Conservation (phyloP, 805 yeast genomes). For the Ogataea polymorpha region DNA sequence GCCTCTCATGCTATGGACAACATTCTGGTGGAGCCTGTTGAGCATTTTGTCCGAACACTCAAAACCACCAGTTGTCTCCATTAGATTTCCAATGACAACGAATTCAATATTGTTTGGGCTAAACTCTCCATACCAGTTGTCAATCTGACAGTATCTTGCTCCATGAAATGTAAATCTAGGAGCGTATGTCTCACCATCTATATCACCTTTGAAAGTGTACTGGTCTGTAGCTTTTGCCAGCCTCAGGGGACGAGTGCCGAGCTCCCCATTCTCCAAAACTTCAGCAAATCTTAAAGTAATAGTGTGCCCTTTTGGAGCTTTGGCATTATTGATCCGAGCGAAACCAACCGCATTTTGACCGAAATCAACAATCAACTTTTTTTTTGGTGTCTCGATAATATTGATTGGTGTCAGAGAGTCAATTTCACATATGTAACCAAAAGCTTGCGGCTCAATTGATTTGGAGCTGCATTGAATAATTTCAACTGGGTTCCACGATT, state of each 20-base stretch:
- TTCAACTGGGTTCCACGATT: conserved; percentile 12
- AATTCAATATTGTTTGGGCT: conserved; percentile 15
- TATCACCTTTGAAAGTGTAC: conserved; percentile 20
- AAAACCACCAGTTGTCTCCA: conserved; percentile 20
- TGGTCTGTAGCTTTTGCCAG: conserved; percentile 21
- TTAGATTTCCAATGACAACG: conserved; percentile 17
- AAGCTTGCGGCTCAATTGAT: conserved; percentile 12
- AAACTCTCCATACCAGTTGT: conserved; percentile 21
- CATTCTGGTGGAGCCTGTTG: conserved; percentile 18
- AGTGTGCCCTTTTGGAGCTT: conserved; percentile 19
- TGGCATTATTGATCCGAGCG: conserved; percentile 14
- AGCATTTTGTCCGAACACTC: conserved; percentile 20
- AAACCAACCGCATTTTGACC: conserved; percentile 27
- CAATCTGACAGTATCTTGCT: conserved; percentile 23
- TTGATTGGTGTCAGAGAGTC: conserved; percentile 16
- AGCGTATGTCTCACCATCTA: conserved; percentile 18
- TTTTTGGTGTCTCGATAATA: conserved; percentile 17
- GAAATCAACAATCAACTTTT: conserved; percentile 26
- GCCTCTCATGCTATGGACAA: conserved; percentile 23
- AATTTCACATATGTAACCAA: conserved; percentile 16
- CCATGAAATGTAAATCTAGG: conserved; percentile 28
- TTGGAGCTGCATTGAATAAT: conserved; percentile 1
- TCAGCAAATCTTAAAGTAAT: conserved; percentile 24
- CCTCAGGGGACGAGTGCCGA: conserved; percentile 24
- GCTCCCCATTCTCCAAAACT: conserved; percentile 27